These are phyloP conservation scores for Fimicolochytrium jonesii DNA, from an alignment of 192 early-diverging fungal species.

Conservation along the genomic window DNA sequence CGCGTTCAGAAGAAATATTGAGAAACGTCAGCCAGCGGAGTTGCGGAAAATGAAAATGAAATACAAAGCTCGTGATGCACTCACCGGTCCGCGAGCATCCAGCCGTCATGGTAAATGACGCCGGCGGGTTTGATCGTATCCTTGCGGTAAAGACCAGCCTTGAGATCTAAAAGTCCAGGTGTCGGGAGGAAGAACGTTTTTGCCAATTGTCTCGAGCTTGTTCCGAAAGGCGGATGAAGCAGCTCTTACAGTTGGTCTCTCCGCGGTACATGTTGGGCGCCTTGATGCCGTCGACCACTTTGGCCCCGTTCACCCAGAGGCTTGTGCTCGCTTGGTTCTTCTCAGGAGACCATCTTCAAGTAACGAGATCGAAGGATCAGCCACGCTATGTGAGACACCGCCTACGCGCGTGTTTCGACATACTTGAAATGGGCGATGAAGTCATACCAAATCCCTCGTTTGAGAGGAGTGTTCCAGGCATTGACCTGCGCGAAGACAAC, in stretches of 20 bases:
- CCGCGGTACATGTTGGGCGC: neutral
- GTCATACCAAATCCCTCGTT: neutral
- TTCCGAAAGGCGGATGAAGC: too few species aligned
- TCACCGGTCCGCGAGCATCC: slow-evolving; percentile 1
- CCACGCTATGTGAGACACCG: too few species aligned
- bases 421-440: neutral
- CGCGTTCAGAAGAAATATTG: too few species aligned
- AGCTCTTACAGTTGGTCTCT: neutral
- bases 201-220: too few species aligned
- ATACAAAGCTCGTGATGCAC: too few species aligned
- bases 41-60: too few species aligned
- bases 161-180: too few species aligned
- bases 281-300: neutral
- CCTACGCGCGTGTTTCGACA: too few species aligned
- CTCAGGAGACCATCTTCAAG: neutral
- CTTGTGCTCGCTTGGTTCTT: neutral
- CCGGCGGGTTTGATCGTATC: neutral
- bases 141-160: neutral
- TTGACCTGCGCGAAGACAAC: too few species aligned
- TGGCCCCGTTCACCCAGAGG: neutral
- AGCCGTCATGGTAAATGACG: neutral
- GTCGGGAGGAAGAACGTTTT: too few species aligned
- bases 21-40: too few species aligned
- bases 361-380: too few species aligned
- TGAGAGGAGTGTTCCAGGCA: neutral